Percentiles rank a stretch among this genome's conserved stretches.
These are phyloP conservation scores for Fusarium bactridioides DNA, from an alignment of 2,329 filamentous ascomycete species.

Conservation along the genomic window DNA sequence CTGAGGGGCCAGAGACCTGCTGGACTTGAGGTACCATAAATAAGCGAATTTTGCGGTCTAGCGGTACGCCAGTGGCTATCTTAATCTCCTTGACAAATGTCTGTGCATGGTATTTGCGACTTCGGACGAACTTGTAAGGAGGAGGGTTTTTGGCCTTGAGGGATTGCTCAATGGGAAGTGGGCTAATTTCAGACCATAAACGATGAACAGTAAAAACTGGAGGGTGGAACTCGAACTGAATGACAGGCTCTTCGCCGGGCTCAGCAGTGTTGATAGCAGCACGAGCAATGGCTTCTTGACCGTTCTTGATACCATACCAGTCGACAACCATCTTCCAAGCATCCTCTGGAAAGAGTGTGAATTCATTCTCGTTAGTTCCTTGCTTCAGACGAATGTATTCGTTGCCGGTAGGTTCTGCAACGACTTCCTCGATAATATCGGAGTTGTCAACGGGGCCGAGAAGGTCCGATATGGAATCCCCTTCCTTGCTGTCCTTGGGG, in stretches of 20 bases:
- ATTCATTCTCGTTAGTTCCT: conserved; percentile 73
- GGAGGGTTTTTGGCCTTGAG: conserved; percentile 68
- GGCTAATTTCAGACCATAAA: conserved; percentile 69
- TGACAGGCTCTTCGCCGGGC: conserved; percentile 64
- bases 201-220: conserved; percentile 87
- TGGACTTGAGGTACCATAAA: conserved; percentile 68
- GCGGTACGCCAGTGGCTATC: conserved; percentile 69
- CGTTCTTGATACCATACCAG: conserved; percentile 81
- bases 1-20: conserved; percentile 45
- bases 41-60: conserved; percentile 77
- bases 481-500: conserved; percentile 61
- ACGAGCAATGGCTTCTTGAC: conserved; percentile 76
- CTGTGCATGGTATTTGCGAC: conserved; percentile 73
- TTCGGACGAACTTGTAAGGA: conserved; percentile 74
- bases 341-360: conserved; percentile 77
- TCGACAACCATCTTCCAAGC: conserved; percentile 83
- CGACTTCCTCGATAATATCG: conserved; percentile 73
- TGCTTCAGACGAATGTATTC: conserved; percentile 78
- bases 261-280: conserved; percentile 79
- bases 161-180: conserved; percentile 63
- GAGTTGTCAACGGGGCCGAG: conserved; percentile 89
- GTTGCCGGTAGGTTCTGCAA: conserved; percentile 57
- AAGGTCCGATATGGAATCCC: conserved; percentile 66
- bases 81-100: conserved; percentile 82
- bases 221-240: conserved; percentile 85